Evolutionary conservation across 257 asterid species (phyloP), one percentile per base, ranked within the genome.

Genomic region (Orobanche coerulescens): DNA sequence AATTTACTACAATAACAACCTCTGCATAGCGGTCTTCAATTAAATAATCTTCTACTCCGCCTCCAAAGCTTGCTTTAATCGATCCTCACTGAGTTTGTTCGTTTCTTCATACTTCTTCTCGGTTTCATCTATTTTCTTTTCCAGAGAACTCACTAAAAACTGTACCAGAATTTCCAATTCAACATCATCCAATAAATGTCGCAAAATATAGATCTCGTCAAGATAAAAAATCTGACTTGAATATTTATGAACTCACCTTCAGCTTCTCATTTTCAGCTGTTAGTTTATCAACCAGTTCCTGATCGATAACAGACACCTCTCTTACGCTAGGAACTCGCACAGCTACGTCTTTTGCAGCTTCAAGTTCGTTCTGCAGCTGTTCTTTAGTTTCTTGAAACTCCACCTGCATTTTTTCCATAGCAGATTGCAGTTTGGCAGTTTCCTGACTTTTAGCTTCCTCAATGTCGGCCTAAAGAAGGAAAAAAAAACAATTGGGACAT

Each of bases 181-280:
- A 43, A 5, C 14, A 46, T 34, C 22, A 51, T 48, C 23, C 48
- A 33, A 58, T 28, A 58, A 40, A 66, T 36, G 58, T 20, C 54
- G 31, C 53, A 71, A 42, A n/a, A 56, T 48, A 53, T 52, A 58
- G 43, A 59, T 47, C 31, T 40, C 42, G 52, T 7, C 46, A 63
- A 73, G 62, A 51, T 50, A 30, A 52, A 54, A 1, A n/a, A 62
- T 3, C 14, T 39, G 47, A 36, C 30, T 55, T 57, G 62, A 51
- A 65, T 57, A 13, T 54, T 51, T 8, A 22, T 33, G 50, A 67
- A 78, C 67, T 43, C 68, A 82, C 94, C 85, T 81, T 82, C 62
- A 85, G 82, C 73, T 72, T 78, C 64, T 85, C 87, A 61, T 85
- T 85, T 85, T 85, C 90, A 61, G 79, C 70, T 22, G 81, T 69